Conservation (phyloP, 192 early-diverging fungal species). For the Pecoramyces ruminantium region DNA sequence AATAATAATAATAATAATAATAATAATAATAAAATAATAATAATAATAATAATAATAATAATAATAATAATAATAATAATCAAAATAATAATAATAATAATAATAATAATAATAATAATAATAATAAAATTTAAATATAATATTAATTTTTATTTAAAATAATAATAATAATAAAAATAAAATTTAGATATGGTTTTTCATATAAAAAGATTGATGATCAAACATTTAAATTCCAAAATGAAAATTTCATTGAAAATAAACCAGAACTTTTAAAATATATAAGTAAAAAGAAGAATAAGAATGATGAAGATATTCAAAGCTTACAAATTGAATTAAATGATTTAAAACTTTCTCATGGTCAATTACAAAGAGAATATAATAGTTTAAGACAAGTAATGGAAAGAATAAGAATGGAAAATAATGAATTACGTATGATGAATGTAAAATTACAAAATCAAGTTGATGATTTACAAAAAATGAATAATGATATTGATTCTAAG, state of each 20-base stretch:
- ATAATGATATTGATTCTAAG: not conserved
- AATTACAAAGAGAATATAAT: not conserved
- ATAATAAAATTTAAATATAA: no score
- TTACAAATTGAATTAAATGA: not conserved
- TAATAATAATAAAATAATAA: no score
- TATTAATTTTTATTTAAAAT: no score
- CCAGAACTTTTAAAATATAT: not conserved
- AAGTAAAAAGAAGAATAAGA: not conserved
- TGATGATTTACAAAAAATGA: not conserved
- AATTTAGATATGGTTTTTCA: not conserved
- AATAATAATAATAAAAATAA: no score
- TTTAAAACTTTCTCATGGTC: not conserved
- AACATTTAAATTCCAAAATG: not conserved
- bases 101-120: no score
- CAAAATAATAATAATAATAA: no score
- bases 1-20: no score
- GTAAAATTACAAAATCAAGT: not conserved
- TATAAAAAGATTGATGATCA: not conserved
- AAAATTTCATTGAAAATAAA: not conserved
- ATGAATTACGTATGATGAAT: not conserved
- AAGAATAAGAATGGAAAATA: not conserved
- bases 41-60: no score
- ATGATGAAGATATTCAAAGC: not conserved
- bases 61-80: no score
- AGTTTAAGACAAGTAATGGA: not conserved